A percentile compares a stretch with the other conserved stretches of the same genome.
These are phyloP conservation scores for Corchorus capsularis DNA, from an alignment of 345 rosid species.

Conservation along the genomic window DNA sequence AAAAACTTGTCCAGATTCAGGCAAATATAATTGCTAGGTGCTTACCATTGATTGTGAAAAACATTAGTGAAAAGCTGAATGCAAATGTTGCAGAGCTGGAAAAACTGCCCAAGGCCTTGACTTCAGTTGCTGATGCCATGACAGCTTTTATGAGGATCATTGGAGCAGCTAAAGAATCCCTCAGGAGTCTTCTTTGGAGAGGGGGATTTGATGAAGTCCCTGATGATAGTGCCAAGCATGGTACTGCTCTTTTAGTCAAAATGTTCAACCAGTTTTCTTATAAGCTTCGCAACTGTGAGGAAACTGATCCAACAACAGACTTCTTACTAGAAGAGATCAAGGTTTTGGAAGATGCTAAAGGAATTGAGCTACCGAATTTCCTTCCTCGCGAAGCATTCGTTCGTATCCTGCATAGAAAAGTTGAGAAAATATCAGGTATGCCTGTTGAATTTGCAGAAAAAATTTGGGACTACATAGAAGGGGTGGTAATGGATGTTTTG, in stretches of 20 bases:
- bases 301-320: not conserved
- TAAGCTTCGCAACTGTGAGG: not conserved
- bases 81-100: constrained; percentile 22
- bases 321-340: constrained; percentile 23
- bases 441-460: constrained; percentile 25
- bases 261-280: not conserved
- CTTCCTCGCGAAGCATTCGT: constrained; percentile 34
- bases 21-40: constrained; percentile 33
- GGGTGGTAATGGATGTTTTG: not conserved
- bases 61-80: constrained; percentile 38
- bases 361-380: constrained; percentile 40
- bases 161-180: not conserved
- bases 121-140: not conserved
- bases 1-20: constrained; percentile 38
- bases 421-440: constrained; percentile 18
- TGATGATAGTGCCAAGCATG: not conserved
- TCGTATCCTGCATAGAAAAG: constrained; percentile 24
- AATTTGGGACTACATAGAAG: not conserved
- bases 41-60: constrained; percentile 37
- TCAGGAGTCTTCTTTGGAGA: not conserved
- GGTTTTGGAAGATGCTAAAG: constrained; percentile 35
- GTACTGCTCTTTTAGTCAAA: not conserved
- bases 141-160: constrained; percentile 1
- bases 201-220: not conserved
- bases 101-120: constrained; percentile 30